These are phyloP conservation scores for Arabidopsis arenosa DNA, from an alignment of 345 rosid genomes.

Conservation along the genomic window DNA sequence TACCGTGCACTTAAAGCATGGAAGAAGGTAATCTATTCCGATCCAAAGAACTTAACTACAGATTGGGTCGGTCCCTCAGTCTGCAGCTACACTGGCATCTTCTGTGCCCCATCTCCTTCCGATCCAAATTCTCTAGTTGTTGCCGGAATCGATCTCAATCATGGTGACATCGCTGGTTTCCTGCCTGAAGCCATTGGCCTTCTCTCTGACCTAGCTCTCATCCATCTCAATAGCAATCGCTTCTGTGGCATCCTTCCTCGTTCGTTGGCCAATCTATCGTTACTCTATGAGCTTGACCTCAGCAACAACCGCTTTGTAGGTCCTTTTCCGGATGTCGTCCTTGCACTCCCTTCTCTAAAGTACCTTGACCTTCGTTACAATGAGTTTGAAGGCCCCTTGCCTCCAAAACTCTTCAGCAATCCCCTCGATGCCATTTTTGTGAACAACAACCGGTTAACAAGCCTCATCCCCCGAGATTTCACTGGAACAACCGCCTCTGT, in stretches of 20 bases:
- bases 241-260: slow-evolving; percentile 86
- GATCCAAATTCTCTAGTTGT: slow-evolving; percentile 60
- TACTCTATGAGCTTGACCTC: slow-evolving; percentile 81
- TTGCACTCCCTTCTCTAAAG: slow-evolving; percentile 62
- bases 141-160: slow-evolving; percentile 79
- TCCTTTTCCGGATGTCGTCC: slow-evolving; percentile 71
- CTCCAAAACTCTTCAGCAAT: slow-evolving; percentile 66
- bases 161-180: slow-evolving; percentile 75
- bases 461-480: slow-evolving; percentile 49
- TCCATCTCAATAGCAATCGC: slow-evolving; percentile 83
- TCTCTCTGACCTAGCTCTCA: slow-evolving; percentile 70
- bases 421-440: slow-evolving; percentile 82
- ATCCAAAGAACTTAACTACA: slow-evolving; percentile 73
- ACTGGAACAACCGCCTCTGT: slow-evolving; percentile 63
- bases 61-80: slow-evolving; percentile 82
- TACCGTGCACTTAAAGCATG: slow-evolving; percentile 74
- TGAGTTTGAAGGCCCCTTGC: slow-evolving; percentile 87
- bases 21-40: slow-evolving; percentile 82
- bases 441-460: slow-evolving; percentile 73
- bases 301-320: slow-evolving; percentile 93
- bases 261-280: slow-evolving; percentile 61
- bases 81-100: slow-evolving; percentile 71
- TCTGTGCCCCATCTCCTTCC: slow-evolving; percentile 60
- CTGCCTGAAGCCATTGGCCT: slow-evolving; percentile 80
- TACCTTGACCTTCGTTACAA: slow-evolving; percentile 82